Percentiles rank a stretch among this genome's conserved stretches.
phyloP scores from a whole-genome alignment of 2,329 filamentous ascomycete species.

The Aspergillus novoparasiticus region DNA sequence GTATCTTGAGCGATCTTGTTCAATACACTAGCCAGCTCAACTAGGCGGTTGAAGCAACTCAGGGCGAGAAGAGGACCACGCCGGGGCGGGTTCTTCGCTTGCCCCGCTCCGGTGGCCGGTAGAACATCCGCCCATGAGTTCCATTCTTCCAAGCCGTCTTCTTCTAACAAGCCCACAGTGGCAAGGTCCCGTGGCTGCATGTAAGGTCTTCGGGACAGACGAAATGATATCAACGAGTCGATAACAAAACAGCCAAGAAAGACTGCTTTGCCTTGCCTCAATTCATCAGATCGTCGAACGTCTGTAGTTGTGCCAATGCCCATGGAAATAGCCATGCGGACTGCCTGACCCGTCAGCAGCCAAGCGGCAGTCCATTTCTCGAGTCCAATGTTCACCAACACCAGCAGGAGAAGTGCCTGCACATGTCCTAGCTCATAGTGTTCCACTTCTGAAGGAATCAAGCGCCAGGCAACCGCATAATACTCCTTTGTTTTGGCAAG shows the following conservation, averaged over 20 bases:
- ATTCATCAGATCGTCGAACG: constrained; percentile 33
- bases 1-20: constrained; percentile 39
- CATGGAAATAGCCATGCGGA: constrained; percentile 49
- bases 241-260: constrained; percentile 57
- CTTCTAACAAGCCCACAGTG: constrained; percentile 56
- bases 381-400: constrained; percentile 53
- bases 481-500: constrained; percentile 35
- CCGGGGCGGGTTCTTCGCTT: constrained; percentile 32
- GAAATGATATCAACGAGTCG: constrained; percentile 55
- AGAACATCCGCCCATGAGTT: constrained; percentile 65
- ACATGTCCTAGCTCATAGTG: constrained; percentile 46
- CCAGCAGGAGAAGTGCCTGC: constrained; percentile 49
- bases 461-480: constrained; percentile 37
- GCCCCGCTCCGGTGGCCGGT: constrained; percentile 33
- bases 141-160: constrained; percentile 74
- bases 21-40: constrained; percentile 42
- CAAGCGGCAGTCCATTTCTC: constrained; percentile 54
- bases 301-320: constrained; percentile 33
- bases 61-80: constrained; percentile 47
- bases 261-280: constrained; percentile 45
- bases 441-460: constrained; percentile 45
- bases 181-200: constrained; percentile 52
- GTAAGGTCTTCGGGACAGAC: constrained; percentile 49
- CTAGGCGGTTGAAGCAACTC: constrained; percentile 57
- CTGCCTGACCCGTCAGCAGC: constrained; percentile 56